Evolutionary conservation across 139 green algal genomes (phyloP), one percentile per base, ranked within the genome.

Genomic region (Volvox africanus): DNA sequence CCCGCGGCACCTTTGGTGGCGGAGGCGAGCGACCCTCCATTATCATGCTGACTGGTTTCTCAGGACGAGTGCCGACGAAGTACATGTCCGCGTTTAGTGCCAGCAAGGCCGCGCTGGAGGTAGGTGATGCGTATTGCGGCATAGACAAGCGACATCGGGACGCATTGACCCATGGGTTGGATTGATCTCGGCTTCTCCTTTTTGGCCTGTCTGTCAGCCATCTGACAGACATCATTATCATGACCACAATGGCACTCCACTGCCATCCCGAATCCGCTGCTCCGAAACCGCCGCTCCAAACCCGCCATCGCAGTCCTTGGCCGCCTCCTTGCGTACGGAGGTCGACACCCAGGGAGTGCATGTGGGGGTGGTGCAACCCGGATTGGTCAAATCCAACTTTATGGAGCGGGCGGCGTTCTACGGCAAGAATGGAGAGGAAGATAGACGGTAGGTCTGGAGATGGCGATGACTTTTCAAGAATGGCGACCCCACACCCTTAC

Each of bases 1-100:
- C 85, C 78, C 30, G 22, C 36, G 78, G 78, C 20, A 33, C 78
- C 32, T 35, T 87, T 69, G 33, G 62, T 22, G 71, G 71, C 16
- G 67, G 67, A 0, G 75, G 28, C 13, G 88, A 93, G 36, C 82
- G 86, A 35, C 92, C 93, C 18, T 92, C 88, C 28, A 30, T 95
- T 19, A 91, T 94, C 61, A 90, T 93, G 33, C 81, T 95, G 71
- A 93, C 92, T 55, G 80, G 61, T 69, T 95, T 93, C 80, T 76
- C 32, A 13, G 90, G 93, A 36, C 82, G 89, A 79, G 92, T 95
- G 73, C 93, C 93, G 19, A 80, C 93, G 68, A 93, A 94, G 82
- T 80, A 92, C 81, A 94, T 94, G 91, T 73, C 68, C 13, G 92
- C 93, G 30, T 95, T 94, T 91, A 92, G 76, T 5, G 93, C 93